A percentile compares a stretch with the other conserved stretches of the same genome.
Conservation (phyloP, 768 basidiomycete genomes). For the Kwoniella dejecticola region DNA sequence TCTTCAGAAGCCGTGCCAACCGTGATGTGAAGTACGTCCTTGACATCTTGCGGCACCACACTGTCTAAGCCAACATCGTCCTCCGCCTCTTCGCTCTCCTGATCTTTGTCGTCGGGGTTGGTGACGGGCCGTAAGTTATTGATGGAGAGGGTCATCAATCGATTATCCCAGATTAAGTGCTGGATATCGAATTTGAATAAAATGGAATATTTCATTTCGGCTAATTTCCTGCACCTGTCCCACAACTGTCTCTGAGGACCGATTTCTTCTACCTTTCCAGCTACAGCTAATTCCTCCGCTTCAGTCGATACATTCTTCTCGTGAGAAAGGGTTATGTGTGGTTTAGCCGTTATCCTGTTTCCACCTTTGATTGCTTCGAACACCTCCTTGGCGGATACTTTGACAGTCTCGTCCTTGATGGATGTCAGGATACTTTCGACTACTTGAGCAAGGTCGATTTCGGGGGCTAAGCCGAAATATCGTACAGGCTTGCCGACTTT, state of each 20-base stretch:
- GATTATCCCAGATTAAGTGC: constrained; percentile 69
- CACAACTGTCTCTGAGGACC: constrained; percentile 57
- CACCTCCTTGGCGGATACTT: constrained; percentile 55
- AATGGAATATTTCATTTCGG: constrained; percentile 57
- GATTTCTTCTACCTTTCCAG: constrained; percentile 1
- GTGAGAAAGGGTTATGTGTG: constrained; percentile 89
- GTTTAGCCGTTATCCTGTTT: constrained; percentile 62
- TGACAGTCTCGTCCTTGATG: background rate
- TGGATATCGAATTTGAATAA: constrained; percentile 66
- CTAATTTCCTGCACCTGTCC: constrained; percentile 62
- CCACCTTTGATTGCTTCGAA: constrained; percentile 61
- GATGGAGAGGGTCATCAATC: constrained; percentile 78
- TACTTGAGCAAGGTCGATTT: constrained; percentile 65
- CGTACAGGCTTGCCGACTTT: constrained; percentile 47
- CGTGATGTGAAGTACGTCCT: constrained; percentile 74
- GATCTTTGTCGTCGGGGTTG: constrained; percentile 2
- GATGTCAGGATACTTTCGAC: constrained; percentile 59
- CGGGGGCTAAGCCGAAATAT: constrained; percentile 78
- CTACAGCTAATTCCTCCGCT: constrained; percentile 24
- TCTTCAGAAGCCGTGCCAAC: constrained; percentile 68
- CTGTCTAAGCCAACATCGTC: constrained; percentile 45
- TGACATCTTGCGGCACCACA: constrained; percentile 61
- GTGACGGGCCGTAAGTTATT: constrained; percentile 59
- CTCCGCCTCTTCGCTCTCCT: constrained; percentile 52
- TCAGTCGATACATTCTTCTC: constrained; percentile 57